Conservation (phyloP, 192 early-diverging fungal species). For the Helicostylum pulchrum region DNA sequence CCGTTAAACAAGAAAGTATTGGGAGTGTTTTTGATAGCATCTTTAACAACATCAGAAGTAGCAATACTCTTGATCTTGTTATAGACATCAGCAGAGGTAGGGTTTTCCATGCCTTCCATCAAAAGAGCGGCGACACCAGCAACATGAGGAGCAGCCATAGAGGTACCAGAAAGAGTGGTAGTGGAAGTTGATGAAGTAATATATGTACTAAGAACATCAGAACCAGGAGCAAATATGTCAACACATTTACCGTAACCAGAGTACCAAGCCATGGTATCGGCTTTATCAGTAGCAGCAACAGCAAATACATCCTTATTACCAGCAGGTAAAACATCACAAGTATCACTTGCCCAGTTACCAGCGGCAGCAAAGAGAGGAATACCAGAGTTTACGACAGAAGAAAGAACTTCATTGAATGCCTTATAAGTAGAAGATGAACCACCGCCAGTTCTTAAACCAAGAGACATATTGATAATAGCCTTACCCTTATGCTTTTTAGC, state of each 20-base stretch:
- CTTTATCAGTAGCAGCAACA: constrained; percentile 80
- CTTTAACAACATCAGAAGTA: constrained; percentile 53
- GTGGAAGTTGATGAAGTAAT: constrained; percentile 67
- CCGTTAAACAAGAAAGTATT: constrained; percentile 16
- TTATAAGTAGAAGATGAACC: constrained; percentile 44
- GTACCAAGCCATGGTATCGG: constrained; percentile 74
- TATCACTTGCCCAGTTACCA: constrained; percentile 64
- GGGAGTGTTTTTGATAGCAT: neutral
- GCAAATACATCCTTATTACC: constrained; percentile 65
- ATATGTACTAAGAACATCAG: constrained; percentile 79
- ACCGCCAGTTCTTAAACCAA: constrained; percentile 49
- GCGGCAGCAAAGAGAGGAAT: constrained; percentile 76
- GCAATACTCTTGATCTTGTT: constrained; percentile 45
- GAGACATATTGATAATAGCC: constrained; percentile 73
- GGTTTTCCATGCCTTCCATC: constrained; percentile 15
- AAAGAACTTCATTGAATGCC: constrained; percentile 60
- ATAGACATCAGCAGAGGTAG: constrained; percentile 57
- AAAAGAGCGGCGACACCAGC: constrained; percentile 83
- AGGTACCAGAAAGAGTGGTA: constrained; percentile 92
- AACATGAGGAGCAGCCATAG: constrained; percentile 93
- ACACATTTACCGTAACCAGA: constrained; percentile 92
- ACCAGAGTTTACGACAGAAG: constrained; percentile 53
- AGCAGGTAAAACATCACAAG: constrained; percentile 64
- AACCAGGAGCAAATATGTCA: constrained; percentile 84
- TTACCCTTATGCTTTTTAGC: constrained; percentile 26